These are phyloP conservation scores for Zalaria obscura DNA, from an alignment of 2,329 filamentous ascomycete species.

Conservation along the genomic window DNA sequence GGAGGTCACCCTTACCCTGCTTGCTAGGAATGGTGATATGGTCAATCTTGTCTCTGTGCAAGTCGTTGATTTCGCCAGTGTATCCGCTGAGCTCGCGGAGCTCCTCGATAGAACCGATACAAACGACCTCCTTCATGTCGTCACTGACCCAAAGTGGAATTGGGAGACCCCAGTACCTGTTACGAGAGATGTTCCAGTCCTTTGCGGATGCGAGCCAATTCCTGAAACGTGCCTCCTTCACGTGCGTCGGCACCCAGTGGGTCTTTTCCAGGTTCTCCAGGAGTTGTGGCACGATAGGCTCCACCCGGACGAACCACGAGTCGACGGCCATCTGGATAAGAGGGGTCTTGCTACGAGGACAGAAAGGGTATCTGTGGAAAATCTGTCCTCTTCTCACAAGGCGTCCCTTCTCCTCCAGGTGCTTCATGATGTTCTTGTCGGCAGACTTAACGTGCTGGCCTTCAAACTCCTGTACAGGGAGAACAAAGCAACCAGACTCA, in stretches of 20 bases:
- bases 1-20: conserved; percentile 70
- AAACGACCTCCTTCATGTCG: conserved; percentile 74
- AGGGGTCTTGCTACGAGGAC: conserved; percentile 86
- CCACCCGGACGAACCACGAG: conserved; percentile 88
- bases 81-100: conserved; percentile 78
- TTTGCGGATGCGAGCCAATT: conserved; percentile 85
- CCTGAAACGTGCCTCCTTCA: conserved; percentile 82
- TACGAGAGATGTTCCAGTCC: conserved; percentile 91
- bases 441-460: conserved; percentile 85
- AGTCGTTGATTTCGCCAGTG: conserved; percentile 64
- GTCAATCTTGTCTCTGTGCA: conserved; percentile 88
- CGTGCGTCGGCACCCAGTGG: conserved; percentile 81
- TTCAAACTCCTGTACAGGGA: conserved; percentile 63
- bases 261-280: conserved; percentile 79
- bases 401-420: conserved; percentile 63
- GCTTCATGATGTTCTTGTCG: conserved; percentile 85
- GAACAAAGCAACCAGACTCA: conserved; percentile 65
- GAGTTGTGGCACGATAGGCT: conserved; percentile 72
- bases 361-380: conserved; percentile 86
- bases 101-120: conserved; percentile 72
- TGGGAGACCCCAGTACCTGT: conserved; percentile 91
- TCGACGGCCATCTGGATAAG: conserved; percentile 86
- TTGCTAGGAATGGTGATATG: conserved; percentile 87
- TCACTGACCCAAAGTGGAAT: conserved; percentile 87
- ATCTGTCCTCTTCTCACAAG: conserved; percentile 76